Conservation (phyloP, 169 alveolate genomes). For the Cyclospora cayetanensis region DNA sequence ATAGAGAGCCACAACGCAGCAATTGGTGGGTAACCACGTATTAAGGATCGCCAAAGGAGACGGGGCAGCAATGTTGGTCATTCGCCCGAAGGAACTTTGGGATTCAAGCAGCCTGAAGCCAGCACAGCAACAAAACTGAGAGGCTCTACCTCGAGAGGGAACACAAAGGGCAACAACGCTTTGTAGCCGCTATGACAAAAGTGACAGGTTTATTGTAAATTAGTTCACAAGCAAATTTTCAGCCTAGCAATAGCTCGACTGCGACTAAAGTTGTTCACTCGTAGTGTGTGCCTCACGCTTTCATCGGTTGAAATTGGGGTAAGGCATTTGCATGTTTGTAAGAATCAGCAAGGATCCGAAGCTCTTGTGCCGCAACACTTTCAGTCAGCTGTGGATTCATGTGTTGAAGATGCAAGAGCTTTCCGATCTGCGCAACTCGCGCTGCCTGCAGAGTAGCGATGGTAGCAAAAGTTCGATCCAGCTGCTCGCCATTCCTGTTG, state of each 20-base stretch:
- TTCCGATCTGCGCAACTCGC: constrained; percentile 34
- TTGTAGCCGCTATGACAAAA: neutral
- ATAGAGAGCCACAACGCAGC: constrained; percentile 16
- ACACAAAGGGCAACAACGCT: neutral
- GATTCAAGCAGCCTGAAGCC: constrained; percentile 35
- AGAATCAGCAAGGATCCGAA: neutral
- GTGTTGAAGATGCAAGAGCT: constrained; percentile 45
- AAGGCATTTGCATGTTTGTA: constrained; percentile 43
- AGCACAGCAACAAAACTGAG: neutral
- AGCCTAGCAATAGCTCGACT: neutral
- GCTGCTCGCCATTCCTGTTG: constrained; percentile 7
- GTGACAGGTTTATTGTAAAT: neutral
- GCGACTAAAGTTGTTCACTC: neutral
- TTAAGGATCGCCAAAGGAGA: constrained; percentile 2
- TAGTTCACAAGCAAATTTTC: neutral
- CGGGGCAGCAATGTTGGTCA: constrained; percentile 35
- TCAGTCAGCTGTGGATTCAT: constrained; percentile 18
- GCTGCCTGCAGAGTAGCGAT: constrained; percentile 56
- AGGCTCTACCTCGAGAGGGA: neutral
- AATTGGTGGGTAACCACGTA: constrained; percentile 25
- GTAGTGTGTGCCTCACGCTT: neutral
- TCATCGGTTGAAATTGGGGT: constrained; percentile 14
- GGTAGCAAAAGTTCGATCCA: constrained; percentile 15
- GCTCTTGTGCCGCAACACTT: constrained; percentile 41
- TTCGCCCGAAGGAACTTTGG: constrained; percentile 5